phyloP scores from a whole-genome alignment of 176 grass and related monocot genomes.

The Eleusine coracana region DNA sequence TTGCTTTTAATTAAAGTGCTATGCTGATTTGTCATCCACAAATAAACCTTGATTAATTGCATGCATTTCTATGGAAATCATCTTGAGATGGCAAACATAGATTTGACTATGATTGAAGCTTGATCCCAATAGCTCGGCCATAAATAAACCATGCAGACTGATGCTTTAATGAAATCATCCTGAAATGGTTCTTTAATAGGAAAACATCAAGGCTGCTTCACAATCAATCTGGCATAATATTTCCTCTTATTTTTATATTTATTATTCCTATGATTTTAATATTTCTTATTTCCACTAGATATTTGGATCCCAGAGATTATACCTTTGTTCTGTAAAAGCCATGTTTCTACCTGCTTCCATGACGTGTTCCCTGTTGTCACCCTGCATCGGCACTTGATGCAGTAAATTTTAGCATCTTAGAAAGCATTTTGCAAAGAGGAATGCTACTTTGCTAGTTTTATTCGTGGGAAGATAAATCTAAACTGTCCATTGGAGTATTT shows the following conservation, averaged over 20 bases:
- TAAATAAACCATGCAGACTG: conserved; percentile 6
- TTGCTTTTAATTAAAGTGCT: not conserved
- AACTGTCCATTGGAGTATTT: not conserved
- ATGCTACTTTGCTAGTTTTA: too few relatives aligned
- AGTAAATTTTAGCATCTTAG: not conserved
- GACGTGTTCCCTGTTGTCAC: not conserved
- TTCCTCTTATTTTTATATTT: not conserved
- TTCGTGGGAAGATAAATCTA: not conserved
- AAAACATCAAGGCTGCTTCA: not conserved
- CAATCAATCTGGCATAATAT: not conserved
- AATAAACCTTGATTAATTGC: conserved; percentile 5
- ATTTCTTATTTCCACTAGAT: not conserved
- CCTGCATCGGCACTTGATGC: too few relatives aligned
- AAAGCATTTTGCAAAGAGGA: too few relatives aligned
- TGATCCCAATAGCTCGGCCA: not conserved
- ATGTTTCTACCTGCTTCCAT: not conserved
- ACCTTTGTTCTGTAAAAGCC: conserved; percentile 6
- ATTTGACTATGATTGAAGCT: not conserved
- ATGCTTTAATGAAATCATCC: not conserved
- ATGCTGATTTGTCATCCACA: not conserved
- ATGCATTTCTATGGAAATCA: not conserved
- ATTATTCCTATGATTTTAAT: not conserved
- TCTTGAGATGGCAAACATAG: not conserved
- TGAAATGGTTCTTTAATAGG: not conserved
- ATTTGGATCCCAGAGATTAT: not conserved